These are phyloP conservation scores for Combretum micranthum DNA, from an alignment of 345 rosid genomes.

Conservation along the genomic window DNA sequence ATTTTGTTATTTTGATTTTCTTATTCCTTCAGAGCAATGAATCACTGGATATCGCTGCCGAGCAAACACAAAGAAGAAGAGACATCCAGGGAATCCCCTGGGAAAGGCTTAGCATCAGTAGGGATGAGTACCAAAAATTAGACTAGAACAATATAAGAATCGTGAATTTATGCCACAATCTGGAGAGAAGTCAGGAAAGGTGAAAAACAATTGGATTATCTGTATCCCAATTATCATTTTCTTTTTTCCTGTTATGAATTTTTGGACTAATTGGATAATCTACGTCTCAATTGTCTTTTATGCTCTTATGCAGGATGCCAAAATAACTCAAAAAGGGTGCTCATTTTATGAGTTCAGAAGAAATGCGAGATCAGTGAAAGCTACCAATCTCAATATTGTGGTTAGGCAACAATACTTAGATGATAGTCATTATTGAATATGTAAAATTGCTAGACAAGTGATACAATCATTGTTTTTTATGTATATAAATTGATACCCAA, in stretches of 20 bases:
- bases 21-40: too few relatives aligned
- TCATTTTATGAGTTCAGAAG: too few relatives aligned
- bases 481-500: too few relatives aligned
- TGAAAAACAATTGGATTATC: slow-evolving; percentile 10
- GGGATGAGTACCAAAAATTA: slow-evolving; percentile 73
- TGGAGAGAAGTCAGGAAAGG: slow-evolving; percentile 64
- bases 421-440: too few relatives aligned
- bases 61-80: too few relatives aligned
- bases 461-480: too few relatives aligned
- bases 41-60: too few relatives aligned
- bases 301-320: slow-evolving; percentile 36
- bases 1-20: too few relatives aligned
- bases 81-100: slow-evolving; percentile 99
- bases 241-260: background rate
- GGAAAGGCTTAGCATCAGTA: slow-evolving; percentile 78
- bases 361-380: too few relatives aligned
- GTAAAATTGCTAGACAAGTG: too few relatives aligned
- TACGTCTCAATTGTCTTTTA: background rate
- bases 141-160: slow-evolving; percentile 92
- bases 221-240: background rate
- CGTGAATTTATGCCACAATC: slow-evolving; percentile 73
- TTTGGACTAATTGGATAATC: background rate
- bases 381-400: too few relatives aligned
- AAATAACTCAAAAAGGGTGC: slow-evolving; percentile 38
- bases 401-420: too few relatives aligned